Percentiles rank a stretch among this genome's conserved stretches.
These are phyloP conservation scores for carrot (Daucus carota) DNA, from an alignment of 129 eudicot species.

Conservation along the genomic window DH1_v3.0 NC_030381.2:19507501-19508000, in stretches of 20 bases:
- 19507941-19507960: slow-evolving; percentile 64
- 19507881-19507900: slow-evolving; percentile 39
- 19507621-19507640: too few relatives aligned
- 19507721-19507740: not conserved
- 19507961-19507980: slow-evolving; percentile 84
- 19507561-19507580: too few relatives aligned
- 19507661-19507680: not conserved
- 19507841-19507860: slow-evolving; percentile 71
- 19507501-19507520: not conserved
- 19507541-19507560: too few relatives aligned
- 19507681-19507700: not conserved
- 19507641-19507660: too few relatives aligned
- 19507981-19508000: slow-evolving; percentile 67
- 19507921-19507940: slow-evolving; percentile 57
- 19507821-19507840: slow-evolving; percentile 60
- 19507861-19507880: slow-evolving; percentile 52
- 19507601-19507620: too few relatives aligned
- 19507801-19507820: not conserved
- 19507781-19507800: not conserved
- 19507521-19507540: not conserved
- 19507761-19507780: not conserved
- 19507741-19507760: not conserved
- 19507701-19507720: not conserved
- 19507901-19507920: slow-evolving; percentile 75
- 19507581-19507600: too few relatives aligned